Base-by-base conservation (phyloP, 1,284 basidiomycete genomes). In the Microbotryomycetes sp. region DNA sequence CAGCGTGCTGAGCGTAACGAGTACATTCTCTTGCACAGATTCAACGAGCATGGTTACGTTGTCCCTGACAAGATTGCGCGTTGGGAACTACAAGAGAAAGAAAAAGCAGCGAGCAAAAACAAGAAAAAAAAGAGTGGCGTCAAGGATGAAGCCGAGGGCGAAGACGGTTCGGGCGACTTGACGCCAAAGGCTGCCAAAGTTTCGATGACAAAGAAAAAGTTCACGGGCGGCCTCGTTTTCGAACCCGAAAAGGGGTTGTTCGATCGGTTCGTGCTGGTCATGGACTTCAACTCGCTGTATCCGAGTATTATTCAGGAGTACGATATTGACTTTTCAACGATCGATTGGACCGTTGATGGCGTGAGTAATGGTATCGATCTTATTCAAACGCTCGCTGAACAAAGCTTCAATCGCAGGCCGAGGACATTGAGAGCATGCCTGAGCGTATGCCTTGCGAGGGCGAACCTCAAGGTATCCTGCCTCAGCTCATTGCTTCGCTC, bases 251-350 rank as follows among this genome's bases (percentile, higher is more conserved):
- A 90, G 60, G 92, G 93, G 5, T 79, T 99, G 54, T 98, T 91
- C 89, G 96, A 98, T 79, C 94, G 87, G 71, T 96, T 84, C 74
- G 89, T 98, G 75, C 81, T 99, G 28, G 94, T 99, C 75, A 98
- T 99, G 96, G 96, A 99, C 78, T 98, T 98, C 84, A 98, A 98
- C 78, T 97, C 92, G 70, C 81, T 98, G 63, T 98, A 99, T 75
- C 96, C 96, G 9, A 93, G 89, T 76, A 98, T 99, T 78, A 99
- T 99, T 60, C 96, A 98, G 73, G 96, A 99, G 79, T 99, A 90
- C 77, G 98, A 99, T 74, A 97, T 98, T 71, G 93, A 98, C 76
- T 99, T 98, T 72, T 98, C 96, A 7, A 99, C 96, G 0, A 86
- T 98, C 27, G 88, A 91, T 50, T 82, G 84, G 41, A 66, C 73